Base-by-base conservation (phyloP, 352 stramenopile genomes). In the Phytophthora parvispora region DNA sequence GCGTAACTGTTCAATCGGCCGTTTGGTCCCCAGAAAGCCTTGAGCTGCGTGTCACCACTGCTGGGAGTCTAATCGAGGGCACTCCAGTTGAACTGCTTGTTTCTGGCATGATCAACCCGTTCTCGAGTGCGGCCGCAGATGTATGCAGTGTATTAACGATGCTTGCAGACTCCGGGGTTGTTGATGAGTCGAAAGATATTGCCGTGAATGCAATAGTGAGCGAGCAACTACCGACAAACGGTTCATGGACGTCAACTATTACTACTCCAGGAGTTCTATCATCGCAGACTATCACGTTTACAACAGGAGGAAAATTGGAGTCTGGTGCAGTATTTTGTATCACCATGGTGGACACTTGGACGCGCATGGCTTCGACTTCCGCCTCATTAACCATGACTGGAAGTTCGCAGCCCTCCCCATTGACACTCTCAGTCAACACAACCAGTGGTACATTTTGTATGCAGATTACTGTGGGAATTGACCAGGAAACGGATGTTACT, bases 31-130 rank as follows among this genome's bases (percentile, higher is more conserved):
- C 60, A 2, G n/a, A 22, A 5, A 60, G 56, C 3, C 67, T 47
- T 28, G 55, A 80, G 9, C 27, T 93, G 20, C 60, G 56, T 24
- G 65, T 91, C 25, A 64, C 74, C 48, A 90, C 78, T 0, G 29
- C 25, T 13, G 85, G 85, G 2, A 64, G 77, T 60, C 50, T 93
- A 15, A 54, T 7, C 12, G 77, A 89, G 69, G 71, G 49, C 4
- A 71, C 73, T 6, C 8, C 49, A 3, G 60, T 91, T 15, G 68
- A 84, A 27, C 22, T 93, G 1, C 24, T 86, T 2, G 54, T 91
- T 4, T 54, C 83, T 6, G 72, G 80, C 31, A 79, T 93, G 62
- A 72, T 86, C 16, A 93, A 87, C 58, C 85, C 83, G 13, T 93
- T 78, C 49, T 64, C 69, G 6, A 67, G 68, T 16, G 64, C 79